Evolutionary conservation across 768 basidiomycete species (phyloP).

Genomic region (Leccinum fibrillosum): DNA sequence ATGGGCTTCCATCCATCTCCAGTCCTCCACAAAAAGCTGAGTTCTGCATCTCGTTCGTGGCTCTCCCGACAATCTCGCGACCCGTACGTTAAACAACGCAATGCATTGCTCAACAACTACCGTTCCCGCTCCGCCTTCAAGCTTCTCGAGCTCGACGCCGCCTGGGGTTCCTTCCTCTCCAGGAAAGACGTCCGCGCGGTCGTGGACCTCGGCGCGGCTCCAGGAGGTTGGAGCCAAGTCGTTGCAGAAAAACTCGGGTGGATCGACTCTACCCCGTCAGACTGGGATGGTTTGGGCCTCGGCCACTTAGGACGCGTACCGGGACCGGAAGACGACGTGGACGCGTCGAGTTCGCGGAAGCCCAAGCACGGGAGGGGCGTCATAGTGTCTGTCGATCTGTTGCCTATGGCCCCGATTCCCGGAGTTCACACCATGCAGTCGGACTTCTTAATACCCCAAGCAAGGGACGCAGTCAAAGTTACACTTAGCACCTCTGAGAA

Average conservation of each 20-base stretch:
- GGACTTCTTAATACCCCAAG: constrained; percentile 67
- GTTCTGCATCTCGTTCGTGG: constrained; percentile 56
- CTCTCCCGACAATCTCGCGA: constrained; percentile 67
- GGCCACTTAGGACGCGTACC: neutral
- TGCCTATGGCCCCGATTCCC: constrained; percentile 66
- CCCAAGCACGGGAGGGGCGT: constrained; percentile 26
- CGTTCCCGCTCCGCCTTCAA: constrained; percentile 92
- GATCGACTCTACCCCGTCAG: constrained; percentile 17
- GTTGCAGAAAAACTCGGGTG: constrained; percentile 62
- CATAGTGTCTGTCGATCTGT: constrained; percentile 79
- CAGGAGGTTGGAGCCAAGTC: constrained; percentile 94
- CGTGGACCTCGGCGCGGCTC: constrained; percentile 88
- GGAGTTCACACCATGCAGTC: constrained; percentile 73
- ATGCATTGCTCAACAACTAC: constrained; percentile 45
- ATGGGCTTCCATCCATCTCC: constrained; percentile 37
- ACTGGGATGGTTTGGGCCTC: neutral
- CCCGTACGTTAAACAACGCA: constrained; percentile 64
- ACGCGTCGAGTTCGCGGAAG: constrained; percentile 19
- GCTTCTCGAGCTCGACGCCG: constrained; percentile 72
- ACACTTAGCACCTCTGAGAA: constrained; percentile 33
- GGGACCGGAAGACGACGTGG: neutral
- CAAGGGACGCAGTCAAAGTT: constrained; percentile 43
- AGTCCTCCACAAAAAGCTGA: constrained; percentile 27
- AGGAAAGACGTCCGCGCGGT: constrained; percentile 55
- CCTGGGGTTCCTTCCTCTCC: constrained; percentile 50